Evolutionary conservation across 1,284 basidiomycete species (phyloP).

Genomic region (Afroboletus lepidellus): DNA sequence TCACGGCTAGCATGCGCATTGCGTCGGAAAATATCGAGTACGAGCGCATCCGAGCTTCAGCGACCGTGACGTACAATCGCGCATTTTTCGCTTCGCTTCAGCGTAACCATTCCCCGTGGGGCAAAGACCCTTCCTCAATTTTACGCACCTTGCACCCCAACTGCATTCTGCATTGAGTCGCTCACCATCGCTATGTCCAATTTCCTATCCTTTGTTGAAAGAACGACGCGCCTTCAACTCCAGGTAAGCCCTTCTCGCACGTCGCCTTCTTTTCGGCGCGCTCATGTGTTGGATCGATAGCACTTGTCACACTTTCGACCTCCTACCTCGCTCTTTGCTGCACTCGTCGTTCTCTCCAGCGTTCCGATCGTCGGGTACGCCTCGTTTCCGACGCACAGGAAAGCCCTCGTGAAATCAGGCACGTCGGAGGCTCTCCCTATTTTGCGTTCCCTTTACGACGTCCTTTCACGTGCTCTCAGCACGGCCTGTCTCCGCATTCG

Average conservation of each 20-base stretch:
- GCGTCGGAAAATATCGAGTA: background rate
- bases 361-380: conserved; percentile 6
- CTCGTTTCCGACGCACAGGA: conserved; percentile 7
- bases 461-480: conserved; percentile 15
- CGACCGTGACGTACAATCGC: background rate
- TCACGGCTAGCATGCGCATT: background rate
- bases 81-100: background rate
- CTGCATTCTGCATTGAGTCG: background rate
- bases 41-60: too few relatives aligned
- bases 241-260: conserved; percentile 11
- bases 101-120: background rate
- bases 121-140: background rate
- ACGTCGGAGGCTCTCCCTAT: background rate
- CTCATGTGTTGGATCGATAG: conserved; percentile 2
- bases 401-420: conserved; percentile 6
- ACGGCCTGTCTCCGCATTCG: conserved; percentile 17
- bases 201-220: conserved; percentile 15
- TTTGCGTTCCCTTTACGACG: conserved; percentile 10
- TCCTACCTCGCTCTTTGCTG: conserved; percentile 5
- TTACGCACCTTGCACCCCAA: background rate
- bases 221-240: background rate
- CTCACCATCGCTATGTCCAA: conserved; percentile 2
- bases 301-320: conserved; percentile 4
- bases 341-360: conserved; percentile 12
- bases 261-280: background rate